Base-by-base conservation (phyloP, 2,329 filamentous ascomycete genomes). In the Scedosporium minutisporum region DNA sequence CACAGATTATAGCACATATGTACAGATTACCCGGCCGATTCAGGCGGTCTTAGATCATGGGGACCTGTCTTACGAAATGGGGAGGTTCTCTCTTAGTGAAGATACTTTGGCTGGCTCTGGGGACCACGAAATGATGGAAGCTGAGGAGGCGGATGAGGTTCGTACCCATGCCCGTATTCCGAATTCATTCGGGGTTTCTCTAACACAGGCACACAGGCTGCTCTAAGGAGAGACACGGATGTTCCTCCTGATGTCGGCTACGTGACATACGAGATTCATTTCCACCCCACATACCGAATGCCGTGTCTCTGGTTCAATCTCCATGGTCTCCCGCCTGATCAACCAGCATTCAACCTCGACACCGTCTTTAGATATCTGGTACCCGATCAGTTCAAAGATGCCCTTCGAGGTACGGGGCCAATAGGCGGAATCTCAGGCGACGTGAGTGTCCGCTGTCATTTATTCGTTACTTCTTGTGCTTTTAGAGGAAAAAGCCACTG, bases 251-350 rank as follows among this genome's bases (percentile, higher is more conserved):
- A 74, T 64, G 71, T 72, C 65, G 76, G 76, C 62, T 76, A 80
- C 68, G 84, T 90, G 67, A 80, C 82, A 64, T 93, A 92, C 75
- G 87, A 91, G 72, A 85, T 93, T 68, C 82, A 90, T 69, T 79
- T 89, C 65, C 90, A 91, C 68, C 84, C 87, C 62, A 89, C 87
- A 63, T 93, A 93, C 74, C 82, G 82, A 65, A 83, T 88, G 57
- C 90, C 90, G 7, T 89, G 89, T 64, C 79, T 93, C 63, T 93
- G 89, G 83, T 91, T 93, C 76, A 83, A 78, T 62, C 74, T 91
- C 68, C 82, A 84, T 67, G 80, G 82, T 64, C 75, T 86, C 64
- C 80, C 82, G 18, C 74, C 77, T 58, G 78, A 80, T 63, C 83
- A 86, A 65, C 76, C 80, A 46, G 74, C 84, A 12, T 80, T 87